phyloP scores from a whole-genome alignment of 306 rosid genomes.

The Corylus americana region DNA sequence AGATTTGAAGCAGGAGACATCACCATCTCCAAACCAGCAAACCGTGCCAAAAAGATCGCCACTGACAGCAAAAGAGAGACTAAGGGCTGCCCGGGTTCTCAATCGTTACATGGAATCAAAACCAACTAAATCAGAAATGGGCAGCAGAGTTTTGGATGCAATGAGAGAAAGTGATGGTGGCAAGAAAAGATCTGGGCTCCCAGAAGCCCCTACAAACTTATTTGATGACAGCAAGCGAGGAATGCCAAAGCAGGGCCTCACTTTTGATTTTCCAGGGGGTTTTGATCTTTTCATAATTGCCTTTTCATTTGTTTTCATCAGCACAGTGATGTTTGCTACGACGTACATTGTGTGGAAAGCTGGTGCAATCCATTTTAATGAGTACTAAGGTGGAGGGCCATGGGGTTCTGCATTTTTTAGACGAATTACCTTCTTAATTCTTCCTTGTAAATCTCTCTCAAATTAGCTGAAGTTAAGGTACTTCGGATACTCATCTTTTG shows the following conservation, averaged over 20 bases:
- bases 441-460: constrained; percentile 1
- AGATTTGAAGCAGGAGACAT: constrained; percentile 34
- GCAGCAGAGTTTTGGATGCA: constrained; percentile 77
- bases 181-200: constrained; percentile 78
- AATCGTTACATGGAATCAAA: constrained; percentile 57
- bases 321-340: constrained; percentile 88
- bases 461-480: background rate
- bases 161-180: constrained; percentile 76
- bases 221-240: constrained; percentile 89
- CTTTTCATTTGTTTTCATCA: constrained; percentile 80
- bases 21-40: constrained; percentile 33
- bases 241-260: constrained; percentile 64
- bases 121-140: constrained; percentile 63
- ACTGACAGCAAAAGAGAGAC: constrained; percentile 74
- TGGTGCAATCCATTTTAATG: constrained; percentile 97
- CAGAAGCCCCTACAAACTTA: constrained; percentile 86
- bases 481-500: background rate
- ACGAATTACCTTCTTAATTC: constrained; percentile 13
- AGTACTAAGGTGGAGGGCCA: constrained; percentile 46
- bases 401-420: constrained; percentile 6
- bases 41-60: constrained; percentile 45
- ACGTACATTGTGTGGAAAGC: constrained; percentile 93
- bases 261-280: constrained; percentile 82
- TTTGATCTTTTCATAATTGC: constrained; percentile 59
- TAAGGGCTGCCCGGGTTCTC: constrained; percentile 78